Percentiles rank a stretch among this genome's conserved stretches.
Conservation (phyloP, 1,284 basidiomycete genomes). For the Moesziomyces sp. region DNA sequence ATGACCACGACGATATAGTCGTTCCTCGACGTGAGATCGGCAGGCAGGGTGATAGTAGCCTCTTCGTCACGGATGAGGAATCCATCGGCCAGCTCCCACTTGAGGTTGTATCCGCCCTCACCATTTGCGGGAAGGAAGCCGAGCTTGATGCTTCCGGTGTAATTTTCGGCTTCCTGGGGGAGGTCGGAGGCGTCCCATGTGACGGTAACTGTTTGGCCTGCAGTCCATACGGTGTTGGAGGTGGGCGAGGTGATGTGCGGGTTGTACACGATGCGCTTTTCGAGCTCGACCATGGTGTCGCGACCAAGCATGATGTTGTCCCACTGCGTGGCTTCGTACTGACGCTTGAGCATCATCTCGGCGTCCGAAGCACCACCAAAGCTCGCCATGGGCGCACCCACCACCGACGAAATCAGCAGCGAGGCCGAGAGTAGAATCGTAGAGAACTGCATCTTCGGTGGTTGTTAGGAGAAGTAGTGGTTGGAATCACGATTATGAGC, state of each 20-base stretch:
- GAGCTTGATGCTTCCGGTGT: constrained; percentile 39
- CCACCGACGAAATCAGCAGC: constrained; percentile 21
- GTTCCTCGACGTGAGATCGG: constrained; percentile 15
- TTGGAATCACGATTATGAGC: no score
- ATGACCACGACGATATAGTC: constrained; percentile 48
- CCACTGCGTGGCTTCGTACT: constrained; percentile 23
- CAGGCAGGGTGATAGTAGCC: constrained; percentile 27
- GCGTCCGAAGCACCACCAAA: constrained; percentile 19
- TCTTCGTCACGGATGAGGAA: constrained; percentile 30
- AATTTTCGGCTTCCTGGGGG: constrained; percentile 11
- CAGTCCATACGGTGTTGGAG: constrained; percentile 24
- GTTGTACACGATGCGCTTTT: constrained; percentile 49
- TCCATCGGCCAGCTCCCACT: constrained; percentile 30
- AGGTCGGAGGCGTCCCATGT: constrained; percentile 39
- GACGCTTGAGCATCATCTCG: constrained; percentile 40
- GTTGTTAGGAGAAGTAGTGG: no score
- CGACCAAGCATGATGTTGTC: constrained; percentile 22
- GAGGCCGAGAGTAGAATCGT: constrained; percentile 22
- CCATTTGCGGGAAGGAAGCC: constrained; percentile 42
- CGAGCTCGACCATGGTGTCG: constrained; percentile 3
- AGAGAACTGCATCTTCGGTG: constrained; percentile 29
- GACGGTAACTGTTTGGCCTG: constrained; percentile 28
- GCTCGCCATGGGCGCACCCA: constrained; percentile 15
- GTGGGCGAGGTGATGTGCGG: constrained; percentile 39
- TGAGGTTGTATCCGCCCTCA: constrained; percentile 37